These are phyloP conservation scores for Mimosa bimucronata DNA, from an alignment of 306 rosid species.

Conservation along the genomic window DNA sequence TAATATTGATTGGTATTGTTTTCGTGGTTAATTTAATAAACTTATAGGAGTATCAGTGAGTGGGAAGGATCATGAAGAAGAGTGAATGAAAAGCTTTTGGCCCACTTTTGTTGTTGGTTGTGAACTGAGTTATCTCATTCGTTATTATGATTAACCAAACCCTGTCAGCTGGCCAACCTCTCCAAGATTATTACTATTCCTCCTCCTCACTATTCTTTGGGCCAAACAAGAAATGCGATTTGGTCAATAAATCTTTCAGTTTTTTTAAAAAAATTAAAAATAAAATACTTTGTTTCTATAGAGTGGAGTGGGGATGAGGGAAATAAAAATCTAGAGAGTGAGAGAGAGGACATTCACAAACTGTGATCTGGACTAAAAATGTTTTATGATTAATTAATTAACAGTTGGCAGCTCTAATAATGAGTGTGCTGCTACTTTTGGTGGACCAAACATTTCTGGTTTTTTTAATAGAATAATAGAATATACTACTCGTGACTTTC, in stretches of 20 bases:
- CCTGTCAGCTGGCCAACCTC: constrained; percentile 25
- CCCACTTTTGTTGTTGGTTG: constrained; percentile 9
- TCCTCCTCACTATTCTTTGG: too few relatives aligned
- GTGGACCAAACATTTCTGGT: neutral
- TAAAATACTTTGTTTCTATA: neutral
- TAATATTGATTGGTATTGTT: neutral
- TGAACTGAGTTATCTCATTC: constrained; percentile 8
- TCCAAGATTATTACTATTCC: neutral
- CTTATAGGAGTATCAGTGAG: neutral
- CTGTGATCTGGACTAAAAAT: neutral
- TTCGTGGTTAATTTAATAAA: neutral
- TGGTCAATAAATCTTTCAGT: too few relatives aligned
- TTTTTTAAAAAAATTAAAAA: too few relatives aligned
- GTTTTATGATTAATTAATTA: neutral
- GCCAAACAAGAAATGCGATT: too few relatives aligned
- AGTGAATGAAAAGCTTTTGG: constrained; percentile 24
- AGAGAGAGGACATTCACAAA: neutral
- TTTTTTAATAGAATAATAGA: neutral
- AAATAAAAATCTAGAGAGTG: neutral
- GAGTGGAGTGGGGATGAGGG: neutral
- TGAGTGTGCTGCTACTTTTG: neutral
- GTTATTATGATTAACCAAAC: constrained; percentile 12
- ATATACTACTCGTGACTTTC: constrained; percentile 28
- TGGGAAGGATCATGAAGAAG: neutral
- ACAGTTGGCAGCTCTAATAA: neutral